A percentile compares a stretch with the other conserved stretches of the same genome.
phyloP scores from a whole-genome alignment of 345 rosid species.

The Corchorus capsularis region DNA sequence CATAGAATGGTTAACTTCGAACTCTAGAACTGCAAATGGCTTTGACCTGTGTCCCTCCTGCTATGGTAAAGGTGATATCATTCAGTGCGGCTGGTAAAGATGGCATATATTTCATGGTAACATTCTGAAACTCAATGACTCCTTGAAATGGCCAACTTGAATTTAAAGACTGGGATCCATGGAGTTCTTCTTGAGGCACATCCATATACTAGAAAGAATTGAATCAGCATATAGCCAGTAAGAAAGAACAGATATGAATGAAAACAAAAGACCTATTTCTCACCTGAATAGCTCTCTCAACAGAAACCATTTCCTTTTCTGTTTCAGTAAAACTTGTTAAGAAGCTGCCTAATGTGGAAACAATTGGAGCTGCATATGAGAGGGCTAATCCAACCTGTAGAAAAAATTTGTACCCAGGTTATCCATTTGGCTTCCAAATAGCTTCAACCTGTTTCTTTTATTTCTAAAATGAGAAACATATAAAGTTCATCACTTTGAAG shows the following conservation, averaged over 20 bases:
- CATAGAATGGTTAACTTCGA: constrained; percentile 13
- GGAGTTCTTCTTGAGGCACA: constrained; percentile 75
- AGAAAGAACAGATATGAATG: constrained; percentile 18
- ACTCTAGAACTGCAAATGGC: background rate
- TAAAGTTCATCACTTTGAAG: constrained; percentile 14
- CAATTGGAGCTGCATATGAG: constrained; percentile 86
- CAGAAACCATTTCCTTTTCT: constrained; percentile 92
- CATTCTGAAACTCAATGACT: constrained; percentile 68
- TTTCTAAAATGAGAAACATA: background rate
- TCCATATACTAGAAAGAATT: constrained; percentile 69
- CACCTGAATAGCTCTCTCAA: constrained; percentile 92
- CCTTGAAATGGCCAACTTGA: constrained; percentile 78
- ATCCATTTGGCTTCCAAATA: background rate
- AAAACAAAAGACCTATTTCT: constrained; percentile 11
- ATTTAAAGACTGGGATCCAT: constrained; percentile 46
- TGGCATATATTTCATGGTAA: constrained; percentile 75
- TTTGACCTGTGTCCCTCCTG: constrained; percentile 70
- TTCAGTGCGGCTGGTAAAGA: constrained; percentile 71
- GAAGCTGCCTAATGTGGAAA: constrained; percentile 82
- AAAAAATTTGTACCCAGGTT: constrained; percentile 6
- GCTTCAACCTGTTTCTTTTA: constrained; percentile 7
- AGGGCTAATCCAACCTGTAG: constrained; percentile 90
- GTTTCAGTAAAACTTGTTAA: constrained; percentile 93
- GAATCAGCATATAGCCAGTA: constrained; percentile 18
- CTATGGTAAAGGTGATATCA: constrained; percentile 57